phyloP scores from a whole-genome alignment of 2,329 filamentous ascomycete species.

The Venturia carpophila region DNA sequence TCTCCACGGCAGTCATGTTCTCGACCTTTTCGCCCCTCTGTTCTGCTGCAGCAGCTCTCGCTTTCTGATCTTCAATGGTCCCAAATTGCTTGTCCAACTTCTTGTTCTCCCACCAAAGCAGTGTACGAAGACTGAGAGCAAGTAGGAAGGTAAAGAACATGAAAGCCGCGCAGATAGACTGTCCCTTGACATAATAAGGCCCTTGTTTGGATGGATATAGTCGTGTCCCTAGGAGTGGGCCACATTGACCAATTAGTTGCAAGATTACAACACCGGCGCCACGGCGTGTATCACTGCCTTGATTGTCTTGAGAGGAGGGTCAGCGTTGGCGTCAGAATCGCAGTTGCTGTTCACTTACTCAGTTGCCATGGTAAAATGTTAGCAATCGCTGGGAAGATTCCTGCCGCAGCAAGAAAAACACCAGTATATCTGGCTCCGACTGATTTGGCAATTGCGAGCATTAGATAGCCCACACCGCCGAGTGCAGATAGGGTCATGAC shows the following conservation, averaged over 20 bases:
- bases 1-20: conserved; percentile 15
- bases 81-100: conserved; percentile 39
- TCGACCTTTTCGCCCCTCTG: conserved; percentile 19
- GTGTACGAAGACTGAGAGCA: conserved; percentile 25
- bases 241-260: conserved; percentile 74
- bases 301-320: conserved; percentile 90
- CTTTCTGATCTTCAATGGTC: conserved; percentile 52
- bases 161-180: conserved; percentile 43
- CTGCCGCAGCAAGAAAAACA: conserved; percentile 68
- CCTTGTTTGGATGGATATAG: conserved; percentile 46
- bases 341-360: conserved; percentile 49
- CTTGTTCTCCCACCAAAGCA: conserved; percentile 32
- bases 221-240: conserved; percentile 52
- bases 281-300: conserved; percentile 58
- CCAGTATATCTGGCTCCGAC: conserved; percentile 55
- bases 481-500: conserved; percentile 61
- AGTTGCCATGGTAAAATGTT: conserved; percentile 49
- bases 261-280: conserved; percentile 72
- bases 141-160: conserved; percentile 39
- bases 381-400: conserved; percentile 75
- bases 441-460: conserved; percentile 47
- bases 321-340: conserved; percentile 55
- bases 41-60: conserved; percentile 36
- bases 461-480: conserved; percentile 53
- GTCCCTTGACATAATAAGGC: conserved; percentile 43